Percentiles rank a stretch among this genome's conserved stretches.
Conservation (phyloP, 805 yeast genomes). For the Pichia manshurica region DNA sequence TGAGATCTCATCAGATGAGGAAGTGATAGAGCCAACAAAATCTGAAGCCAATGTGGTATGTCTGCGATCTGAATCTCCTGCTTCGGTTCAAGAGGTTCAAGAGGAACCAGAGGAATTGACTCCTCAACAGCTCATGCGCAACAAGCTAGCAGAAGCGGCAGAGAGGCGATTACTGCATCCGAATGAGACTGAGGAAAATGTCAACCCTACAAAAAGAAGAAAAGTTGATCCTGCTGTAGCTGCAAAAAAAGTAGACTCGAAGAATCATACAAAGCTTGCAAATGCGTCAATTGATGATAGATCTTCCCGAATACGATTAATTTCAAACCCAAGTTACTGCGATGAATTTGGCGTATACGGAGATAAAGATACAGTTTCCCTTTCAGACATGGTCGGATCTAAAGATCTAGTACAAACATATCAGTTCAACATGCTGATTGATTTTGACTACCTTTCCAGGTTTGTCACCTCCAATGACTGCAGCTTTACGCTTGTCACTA, state of each 20-base stretch:
- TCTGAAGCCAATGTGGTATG: neutral
- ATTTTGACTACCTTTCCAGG: constrained; percentile 22
- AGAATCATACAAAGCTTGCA: neutral
- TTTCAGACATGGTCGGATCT: constrained; percentile 26
- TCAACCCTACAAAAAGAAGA: neutral
- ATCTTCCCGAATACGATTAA: constrained; percentile 26
- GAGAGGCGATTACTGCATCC: constrained; percentile 15
- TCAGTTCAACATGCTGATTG: constrained; percentile 32
- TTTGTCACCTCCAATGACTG: constrained; percentile 21
- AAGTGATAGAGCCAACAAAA: too few species aligned
- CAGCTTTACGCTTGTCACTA: constrained; percentile 23
- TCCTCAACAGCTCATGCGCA: constrained; percentile 15
- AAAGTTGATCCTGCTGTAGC: neutral
- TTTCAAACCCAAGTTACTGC: constrained; percentile 23
- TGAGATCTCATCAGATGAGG: constrained; percentile 2
- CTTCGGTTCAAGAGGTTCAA: too few species aligned
- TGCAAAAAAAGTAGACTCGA: neutral
- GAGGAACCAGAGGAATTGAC: neutral
- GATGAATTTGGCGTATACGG: constrained; percentile 16
- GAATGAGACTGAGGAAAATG: neutral
- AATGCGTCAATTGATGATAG: neutral
- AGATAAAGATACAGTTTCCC: constrained; percentile 25
- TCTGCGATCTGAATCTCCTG: neutral
- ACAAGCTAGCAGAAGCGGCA: constrained; percentile 22
- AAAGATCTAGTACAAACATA: constrained; percentile 21